phyloP scores from a whole-genome alignment of 768 basidiomycete species.

The Leccinum subtestaceum region DNA sequence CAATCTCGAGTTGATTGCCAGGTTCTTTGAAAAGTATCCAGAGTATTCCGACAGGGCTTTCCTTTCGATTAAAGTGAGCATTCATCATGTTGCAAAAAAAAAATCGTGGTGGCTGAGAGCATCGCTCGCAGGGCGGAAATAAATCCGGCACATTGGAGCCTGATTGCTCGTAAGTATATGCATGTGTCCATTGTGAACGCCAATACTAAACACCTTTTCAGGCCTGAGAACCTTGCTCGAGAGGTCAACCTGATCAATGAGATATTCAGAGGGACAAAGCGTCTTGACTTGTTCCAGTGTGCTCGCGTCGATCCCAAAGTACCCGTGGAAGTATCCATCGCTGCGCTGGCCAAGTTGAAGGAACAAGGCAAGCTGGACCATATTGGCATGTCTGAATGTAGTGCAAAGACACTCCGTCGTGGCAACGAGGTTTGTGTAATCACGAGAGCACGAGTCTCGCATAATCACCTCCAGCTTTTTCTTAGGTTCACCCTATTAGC shows the following conservation, averaged over 20 bases:
- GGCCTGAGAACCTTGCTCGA: constrained; percentile 42
- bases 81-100: constrained; percentile 22
- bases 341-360: constrained; percentile 40
- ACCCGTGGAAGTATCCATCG: constrained; percentile 46
- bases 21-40: constrained; percentile 45
- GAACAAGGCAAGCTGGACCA: constrained; percentile 39
- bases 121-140: constrained; percentile 25
- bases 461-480: background rate
- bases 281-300: constrained; percentile 58
- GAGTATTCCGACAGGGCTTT: constrained; percentile 34
- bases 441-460: too few relatives aligned
- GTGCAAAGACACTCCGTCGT: constrained; percentile 45
- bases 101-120: constrained; percentile 33
- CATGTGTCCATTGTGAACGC: background rate
- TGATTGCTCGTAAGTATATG: constrained; percentile 30
- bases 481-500: constrained; percentile 51
- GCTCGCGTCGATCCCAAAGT: constrained; percentile 46
- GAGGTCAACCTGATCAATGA: constrained; percentile 44
- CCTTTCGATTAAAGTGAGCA: constrained; percentile 33
- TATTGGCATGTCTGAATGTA: constrained; percentile 59
- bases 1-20: constrained; percentile 48
- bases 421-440: constrained; percentile 23
- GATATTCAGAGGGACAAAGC: constrained; percentile 49
- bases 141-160: background rate
- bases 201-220: background rate